Base-by-base conservation (phyloP, 2,329 filamentous ascomycete genomes). In the Ophiocordyceps polyrhachis-furcata region DNA sequence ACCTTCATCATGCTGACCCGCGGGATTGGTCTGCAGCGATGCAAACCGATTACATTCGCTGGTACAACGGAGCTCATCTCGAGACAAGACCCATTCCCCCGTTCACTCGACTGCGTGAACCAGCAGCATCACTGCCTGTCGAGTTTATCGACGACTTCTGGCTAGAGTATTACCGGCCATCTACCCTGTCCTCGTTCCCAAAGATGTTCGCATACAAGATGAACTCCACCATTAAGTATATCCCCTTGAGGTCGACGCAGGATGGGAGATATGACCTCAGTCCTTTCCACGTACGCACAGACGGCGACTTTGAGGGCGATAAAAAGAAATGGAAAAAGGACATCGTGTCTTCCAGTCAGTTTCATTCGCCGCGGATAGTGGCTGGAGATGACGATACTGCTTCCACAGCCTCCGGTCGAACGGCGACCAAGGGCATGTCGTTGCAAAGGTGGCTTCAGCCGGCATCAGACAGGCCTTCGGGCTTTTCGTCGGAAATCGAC, bases 131-230 rank as follows among this genome's bases (percentile, higher is more conserved):
- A 25, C 70, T 67, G 49, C 66, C 67, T 7, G 62, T 82, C 3
- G 65, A 70, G 4, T 76, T 73, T 48, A 86, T 85, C 48, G 89
- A 96, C 56, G 87, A 96, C 60, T 98, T 94, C 61, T 98, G 91
- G 91, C 69, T 91, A 8, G 91, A 98, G 58, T 96, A 95, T 60
- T 98, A 98, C 58, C 79, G 88, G 14, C 91, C 91, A 0, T 72
- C 84, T 8, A 84, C 83, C 0, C 65, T 96, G 1, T 94, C 91
- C 0, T 91, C 86, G 0, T 86, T 96, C 51, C 74, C 80, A 14
- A 98, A 95, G 58, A 83, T 95, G 58, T 95, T 94, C 57, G 77
- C 86, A 0, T 94, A 83, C 62, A 87, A 84, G 57, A 84, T 96
- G 73, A 93, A 89, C 56, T 88, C 84, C 0, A 91, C 84, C 4